phyloP scores from a whole-genome alignment of 148 eudicot species.

The Chenopodium album region DNA sequence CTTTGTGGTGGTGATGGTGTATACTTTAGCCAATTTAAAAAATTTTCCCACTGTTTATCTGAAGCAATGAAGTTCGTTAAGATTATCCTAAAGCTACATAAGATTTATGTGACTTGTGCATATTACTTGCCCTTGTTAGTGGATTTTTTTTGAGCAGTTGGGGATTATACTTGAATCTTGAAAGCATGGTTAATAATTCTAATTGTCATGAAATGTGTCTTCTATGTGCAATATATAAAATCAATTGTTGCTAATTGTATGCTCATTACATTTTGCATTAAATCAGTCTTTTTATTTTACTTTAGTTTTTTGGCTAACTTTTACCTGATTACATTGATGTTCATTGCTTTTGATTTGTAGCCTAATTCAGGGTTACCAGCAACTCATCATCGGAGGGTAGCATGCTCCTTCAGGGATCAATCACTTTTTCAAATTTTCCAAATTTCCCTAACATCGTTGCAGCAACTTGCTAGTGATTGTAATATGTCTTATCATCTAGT shows the following conservation, averaged over 20 bases:
- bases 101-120: not conserved
- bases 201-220: not conserved
- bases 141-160: not conserved
- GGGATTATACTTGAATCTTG: too few species aligned
- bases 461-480: constrained; percentile 81
- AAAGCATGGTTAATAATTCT: not conserved
- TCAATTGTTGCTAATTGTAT: not conserved
- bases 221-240: too few species aligned
- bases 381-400: constrained; percentile 76
- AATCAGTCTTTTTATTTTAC: not conserved
- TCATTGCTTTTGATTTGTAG: constrained; percentile 37
- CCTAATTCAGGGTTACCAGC: constrained; percentile 80
- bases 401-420: constrained; percentile 78
- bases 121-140: not conserved
- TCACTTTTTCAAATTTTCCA: constrained; percentile 74
- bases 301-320: not conserved
- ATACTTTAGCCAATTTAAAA: too few species aligned
- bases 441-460: constrained; percentile 76
- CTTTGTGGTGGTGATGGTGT: not conserved
- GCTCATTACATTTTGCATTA: not conserved
- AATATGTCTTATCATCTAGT: constrained; percentile 17
- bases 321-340: constrained; percentile 5
- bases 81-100: not conserved
- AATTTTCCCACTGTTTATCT: not conserved
- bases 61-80: not conserved